A percentile compares a stretch with the other conserved stretches of the same genome.
Conservation (phyloP, 352 stramenopile species). For the Pythium insidiosum region DNA sequence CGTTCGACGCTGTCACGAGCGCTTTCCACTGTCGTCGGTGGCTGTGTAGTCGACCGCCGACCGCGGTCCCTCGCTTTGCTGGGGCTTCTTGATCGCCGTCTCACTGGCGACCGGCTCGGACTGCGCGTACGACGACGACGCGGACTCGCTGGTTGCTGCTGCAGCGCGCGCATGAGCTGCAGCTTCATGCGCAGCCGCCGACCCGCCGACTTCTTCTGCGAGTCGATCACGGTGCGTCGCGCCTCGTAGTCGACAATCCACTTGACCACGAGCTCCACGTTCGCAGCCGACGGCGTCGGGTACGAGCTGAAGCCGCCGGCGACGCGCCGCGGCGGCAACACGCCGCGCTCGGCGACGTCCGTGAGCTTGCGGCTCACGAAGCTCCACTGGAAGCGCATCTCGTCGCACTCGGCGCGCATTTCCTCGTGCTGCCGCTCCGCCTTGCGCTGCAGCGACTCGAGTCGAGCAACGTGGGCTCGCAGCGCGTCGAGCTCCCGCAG, state of each 20-base stretch:
- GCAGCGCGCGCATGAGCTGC: conserved; percentile 23
- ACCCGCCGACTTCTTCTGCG: conserved; percentile 9
- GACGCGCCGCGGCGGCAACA: conserved; percentile 22
- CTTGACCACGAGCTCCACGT: conserved; percentile 31
- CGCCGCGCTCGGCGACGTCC: conserved; percentile 19
- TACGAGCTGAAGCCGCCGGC: conserved; percentile 31
- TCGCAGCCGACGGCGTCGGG: conserved; percentile 16
- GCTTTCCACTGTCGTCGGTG: too few relatives aligned
- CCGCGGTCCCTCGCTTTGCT: too few relatives aligned
- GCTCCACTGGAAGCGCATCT: conserved; percentile 27
- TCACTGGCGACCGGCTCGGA: too few relatives aligned
- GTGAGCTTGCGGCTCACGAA: conserved; percentile 27
- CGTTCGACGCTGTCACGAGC: too few relatives aligned
- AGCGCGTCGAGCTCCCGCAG: conserved; percentile 5
- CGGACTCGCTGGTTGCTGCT: too few relatives aligned
- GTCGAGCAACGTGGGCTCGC: background rate
- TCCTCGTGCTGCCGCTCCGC: conserved; percentile 14
- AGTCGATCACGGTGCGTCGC: conserved; percentile 19
- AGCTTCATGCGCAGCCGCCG: conserved; percentile 17
- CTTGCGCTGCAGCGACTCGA: conserved; percentile 2
- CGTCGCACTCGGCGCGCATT: conserved; percentile 13
- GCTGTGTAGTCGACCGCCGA: too few relatives aligned
- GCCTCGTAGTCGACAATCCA: conserved; percentile 34
- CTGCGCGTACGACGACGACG: too few relatives aligned
- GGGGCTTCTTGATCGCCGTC: too few relatives aligned